These are phyloP conservation scores for Scutellaria minor DNA, from an alignment of 257 asterid species.

Conservation along the genomic window DNA sequence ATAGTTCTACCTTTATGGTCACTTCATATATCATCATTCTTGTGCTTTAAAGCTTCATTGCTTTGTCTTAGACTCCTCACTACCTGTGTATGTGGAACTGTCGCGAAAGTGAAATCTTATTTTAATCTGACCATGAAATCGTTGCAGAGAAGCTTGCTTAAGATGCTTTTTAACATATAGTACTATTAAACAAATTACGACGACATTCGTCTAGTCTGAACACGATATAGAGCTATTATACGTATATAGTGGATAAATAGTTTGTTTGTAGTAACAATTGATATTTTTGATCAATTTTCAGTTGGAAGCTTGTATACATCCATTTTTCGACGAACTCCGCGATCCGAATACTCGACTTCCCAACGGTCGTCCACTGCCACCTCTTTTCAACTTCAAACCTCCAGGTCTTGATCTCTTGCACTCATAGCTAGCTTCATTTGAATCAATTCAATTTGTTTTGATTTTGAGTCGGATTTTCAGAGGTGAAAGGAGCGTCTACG, in stretches of 20 bases:
- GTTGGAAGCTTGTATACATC: conserved; percentile 77
- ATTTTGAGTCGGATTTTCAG: conserved; percentile 40
- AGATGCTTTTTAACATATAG: no score
- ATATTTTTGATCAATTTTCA: conserved; percentile 25
- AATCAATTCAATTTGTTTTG: neutral
- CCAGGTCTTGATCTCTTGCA: conserved; percentile 47
- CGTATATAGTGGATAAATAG: no score
- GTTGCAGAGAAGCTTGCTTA: neutral
- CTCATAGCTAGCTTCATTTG: neutral
- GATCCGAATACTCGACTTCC: conserved; percentile 68
- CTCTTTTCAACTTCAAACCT: conserved; percentile 76
- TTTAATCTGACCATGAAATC: conserved; percentile 2
- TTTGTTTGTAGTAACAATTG: no score
- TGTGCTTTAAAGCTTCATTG: conserved; percentile 1
- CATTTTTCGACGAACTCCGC: conserved; percentile 76
- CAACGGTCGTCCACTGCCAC: conserved; percentile 73
- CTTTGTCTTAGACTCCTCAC: neutral
- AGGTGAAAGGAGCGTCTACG: conserved; percentile 71
- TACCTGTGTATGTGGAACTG: neutral
- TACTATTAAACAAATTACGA: no score
- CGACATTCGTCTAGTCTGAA: no score
- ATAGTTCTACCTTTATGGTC: neutral
- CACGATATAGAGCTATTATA: no score
- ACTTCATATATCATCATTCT: neutral
- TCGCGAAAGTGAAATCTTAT: neutral